These are phyloP conservation scores for Diplogelasinospora grovesii DNA, from an alignment of 495 filamentous ascomycete genomes.

Conservation along the genomic window DNA sequence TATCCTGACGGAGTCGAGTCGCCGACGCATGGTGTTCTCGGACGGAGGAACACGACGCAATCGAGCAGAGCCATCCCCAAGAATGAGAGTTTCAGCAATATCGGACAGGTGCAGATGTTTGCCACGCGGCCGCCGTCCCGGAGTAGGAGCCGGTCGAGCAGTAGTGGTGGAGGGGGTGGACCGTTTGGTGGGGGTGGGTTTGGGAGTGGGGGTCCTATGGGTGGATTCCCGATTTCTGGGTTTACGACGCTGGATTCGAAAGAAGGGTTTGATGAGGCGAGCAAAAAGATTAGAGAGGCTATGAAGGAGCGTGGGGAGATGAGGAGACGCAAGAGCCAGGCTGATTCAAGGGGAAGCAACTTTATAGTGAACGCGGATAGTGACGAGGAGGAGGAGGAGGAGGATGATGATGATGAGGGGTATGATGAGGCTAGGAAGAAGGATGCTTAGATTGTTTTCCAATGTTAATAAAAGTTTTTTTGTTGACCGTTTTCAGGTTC, in stretches of 20 bases:
- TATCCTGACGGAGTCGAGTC: constrained; percentile 15
- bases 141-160: constrained; percentile 65
- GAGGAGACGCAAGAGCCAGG: constrained; percentile 61
- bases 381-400: constrained; percentile 14
- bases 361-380: constrained; percentile 34
- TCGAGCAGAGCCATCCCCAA: constrained; percentile 58
- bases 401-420: constrained; percentile 17
- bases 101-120: constrained; percentile 80
- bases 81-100: constrained; percentile 88
- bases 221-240: constrained; percentile 58
- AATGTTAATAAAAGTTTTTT: too few relatives aligned
- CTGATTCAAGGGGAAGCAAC: constrained; percentile 27
- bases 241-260: constrained; percentile 69
- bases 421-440: constrained; percentile 25
- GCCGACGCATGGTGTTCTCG: constrained; percentile 14
- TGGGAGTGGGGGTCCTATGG: too few relatives aligned
- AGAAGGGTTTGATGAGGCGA: constrained; percentile 74
- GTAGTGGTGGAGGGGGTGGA: constrained; percentile 48
- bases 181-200: constrained; percentile 7
- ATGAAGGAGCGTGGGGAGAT: constrained; percentile 80
- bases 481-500: too few relatives aligned
- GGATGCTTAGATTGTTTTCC: constrained; percentile 6
- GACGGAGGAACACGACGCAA: constrained; percentile 35
- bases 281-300: constrained; percentile 73
- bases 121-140: constrained; percentile 74